Base-by-base conservation (phyloP, 75 land plant species). In the Pinus albicaulis region DNA sequence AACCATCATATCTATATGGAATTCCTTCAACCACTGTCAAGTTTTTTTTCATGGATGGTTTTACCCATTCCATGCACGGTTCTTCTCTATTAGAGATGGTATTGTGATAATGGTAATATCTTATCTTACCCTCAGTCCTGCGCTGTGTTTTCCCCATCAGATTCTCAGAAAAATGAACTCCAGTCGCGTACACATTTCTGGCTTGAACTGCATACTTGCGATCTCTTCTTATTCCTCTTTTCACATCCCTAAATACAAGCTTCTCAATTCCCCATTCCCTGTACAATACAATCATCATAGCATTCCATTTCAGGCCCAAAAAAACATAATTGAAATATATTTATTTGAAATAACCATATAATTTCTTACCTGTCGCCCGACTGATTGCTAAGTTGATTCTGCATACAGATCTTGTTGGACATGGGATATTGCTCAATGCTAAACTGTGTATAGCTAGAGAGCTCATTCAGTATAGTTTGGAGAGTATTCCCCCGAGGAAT, bases 211-310 rank as follows among this genome's bases (percentile, higher is more conserved):
- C 98, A 66, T 93, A 95, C 65, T 95, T 95, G 11, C 98, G 76
- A 71, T 95, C 98, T 58, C 91, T 63, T 63, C 89, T 74, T 20
- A 86, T 73, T 20, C 93, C 86, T 58, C 72, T 80, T 75, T 89
- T 91, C 57, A 87, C 86, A 10, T 7, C 10, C 61, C 59, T 79
- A 74, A 82, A 95, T 24, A 95, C 89, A 14, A 95, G 79, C 84
- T 91, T 95, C 87, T 95, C 98, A 24, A 95, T 78, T 52, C 90
- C 93, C 98, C 98, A 95, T 78, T 82, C 83, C 84, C 95, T 95
- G 84, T 72, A 60, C 34, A 44, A 6, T 0, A 48, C 0, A 48
- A 6, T 48, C 7, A 44, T 44, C 48, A 7, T n/a, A n/a, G n/a
- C 48, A 44, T 44, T 44, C 7, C 6, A 44, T 6, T 44, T 44